phyloP scores from a whole-genome alignment of 2,329 filamentous ascomycete genomes.

The Blumeriella jaapii region DNA sequence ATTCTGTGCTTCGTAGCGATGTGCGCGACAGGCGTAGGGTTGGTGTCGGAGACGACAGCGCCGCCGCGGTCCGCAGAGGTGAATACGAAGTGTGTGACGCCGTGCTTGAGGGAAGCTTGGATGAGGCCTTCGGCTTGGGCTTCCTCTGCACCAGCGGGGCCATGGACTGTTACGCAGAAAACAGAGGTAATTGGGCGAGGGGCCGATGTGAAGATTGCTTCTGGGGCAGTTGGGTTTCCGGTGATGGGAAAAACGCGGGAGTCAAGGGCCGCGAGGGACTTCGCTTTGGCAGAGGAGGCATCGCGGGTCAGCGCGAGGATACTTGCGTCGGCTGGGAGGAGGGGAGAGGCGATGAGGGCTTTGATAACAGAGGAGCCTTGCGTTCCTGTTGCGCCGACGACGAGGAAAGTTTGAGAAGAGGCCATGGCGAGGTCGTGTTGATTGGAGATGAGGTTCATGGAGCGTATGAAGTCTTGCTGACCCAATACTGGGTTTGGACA shows the following conservation, averaged over 20 bases:
- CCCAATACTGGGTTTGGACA: no score
- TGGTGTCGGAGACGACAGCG: slow-evolving; percentile 35
- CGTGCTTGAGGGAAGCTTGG: slow-evolving; percentile 42
- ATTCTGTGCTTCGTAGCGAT: slow-evolving; percentile 51
- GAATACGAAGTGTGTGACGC: slow-evolving; percentile 51
- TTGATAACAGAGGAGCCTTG: slow-evolving; percentile 28
- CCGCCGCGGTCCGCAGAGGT: slow-evolving; percentile 53
- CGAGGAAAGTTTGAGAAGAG: slow-evolving; percentile 26
- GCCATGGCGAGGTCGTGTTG: no score
- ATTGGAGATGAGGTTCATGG: no score
- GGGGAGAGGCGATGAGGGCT: slow-evolving; percentile 28
- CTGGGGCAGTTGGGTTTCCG: slow-evolving; percentile 39
- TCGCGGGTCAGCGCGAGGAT: slow-evolving; percentile 45
- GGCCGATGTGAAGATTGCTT: slow-evolving; percentile 36
- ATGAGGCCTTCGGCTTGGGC: slow-evolving; percentile 46
- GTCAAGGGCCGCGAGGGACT: slow-evolving; percentile 30
- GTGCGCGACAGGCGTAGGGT: slow-evolving; percentile 46
- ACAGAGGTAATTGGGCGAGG: slow-evolving; percentile 38
- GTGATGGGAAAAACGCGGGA: slow-evolving; percentile 38
- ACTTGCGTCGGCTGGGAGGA: slow-evolving; percentile 5
- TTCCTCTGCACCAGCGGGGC: slow-evolving; percentile 31
- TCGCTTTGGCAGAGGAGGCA: slow-evolving; percentile 36
- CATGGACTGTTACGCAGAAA: slow-evolving; percentile 35
- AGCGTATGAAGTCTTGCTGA: no score
- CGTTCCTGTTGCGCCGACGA: slow-evolving; percentile 28